Evolutionary conservation across 768 basidiomycete species (phyloP).

Genomic region (Mycena sanguinolenta): DNA sequence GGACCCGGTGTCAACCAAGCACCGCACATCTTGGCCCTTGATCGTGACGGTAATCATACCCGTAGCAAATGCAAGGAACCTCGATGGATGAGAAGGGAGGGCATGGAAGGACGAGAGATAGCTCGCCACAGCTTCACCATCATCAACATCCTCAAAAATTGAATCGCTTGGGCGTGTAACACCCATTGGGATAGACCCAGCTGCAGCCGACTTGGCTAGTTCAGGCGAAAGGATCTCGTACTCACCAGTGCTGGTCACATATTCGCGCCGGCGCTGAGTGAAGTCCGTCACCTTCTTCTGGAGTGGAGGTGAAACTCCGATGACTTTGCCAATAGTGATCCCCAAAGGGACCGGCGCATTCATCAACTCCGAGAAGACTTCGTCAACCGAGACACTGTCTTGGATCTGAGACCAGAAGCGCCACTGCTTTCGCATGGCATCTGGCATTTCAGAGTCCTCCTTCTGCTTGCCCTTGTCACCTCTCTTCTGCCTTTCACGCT

Average conservation of each 20-base stretch:
- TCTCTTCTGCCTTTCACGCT: background rate
- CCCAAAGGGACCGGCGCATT: background rate
- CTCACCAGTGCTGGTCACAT: background rate
- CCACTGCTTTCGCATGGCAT: background rate
- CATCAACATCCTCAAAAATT: background rate
- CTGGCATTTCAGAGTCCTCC: background rate
- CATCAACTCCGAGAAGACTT: background rate
- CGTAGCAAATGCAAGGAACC: background rate
- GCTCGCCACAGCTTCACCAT: background rate
- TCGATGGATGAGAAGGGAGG: background rate
- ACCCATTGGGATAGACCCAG: background rate
- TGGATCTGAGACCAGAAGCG: background rate
- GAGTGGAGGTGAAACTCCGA: background rate
- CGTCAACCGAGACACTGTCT: background rate
- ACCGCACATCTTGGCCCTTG: background rate
- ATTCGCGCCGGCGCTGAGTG: background rate
- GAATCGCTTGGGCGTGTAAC: background rate
- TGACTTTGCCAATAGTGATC: background rate
- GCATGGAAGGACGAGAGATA: background rate
- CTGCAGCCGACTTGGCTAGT: background rate
- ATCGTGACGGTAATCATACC: background rate
- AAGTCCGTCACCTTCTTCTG: background rate
- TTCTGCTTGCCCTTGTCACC: background rate
- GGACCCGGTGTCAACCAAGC: conserved; percentile 1
- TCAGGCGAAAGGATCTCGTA: background rate